Conservation (phyloP, 2,329 filamentous ascomycete species). For the Gnomoniopsis sp. region DNA sequence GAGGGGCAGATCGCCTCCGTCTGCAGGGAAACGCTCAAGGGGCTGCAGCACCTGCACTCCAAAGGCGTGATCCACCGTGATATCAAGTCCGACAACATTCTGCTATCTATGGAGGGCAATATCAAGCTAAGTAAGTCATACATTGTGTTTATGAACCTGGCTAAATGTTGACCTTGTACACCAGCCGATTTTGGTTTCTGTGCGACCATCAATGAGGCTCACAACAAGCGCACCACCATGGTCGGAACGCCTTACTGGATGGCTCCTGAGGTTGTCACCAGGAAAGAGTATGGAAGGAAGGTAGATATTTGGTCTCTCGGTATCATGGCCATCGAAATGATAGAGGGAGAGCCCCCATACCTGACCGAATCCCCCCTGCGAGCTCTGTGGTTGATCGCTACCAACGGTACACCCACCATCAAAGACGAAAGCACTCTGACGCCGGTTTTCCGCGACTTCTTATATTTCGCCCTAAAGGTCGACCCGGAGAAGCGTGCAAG, state of each 20-base stretch:
- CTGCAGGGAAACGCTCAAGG: conserved; percentile 87
- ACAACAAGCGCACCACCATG: conserved; percentile 98
- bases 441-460: conserved; percentile 81
- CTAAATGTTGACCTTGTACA: background rate
- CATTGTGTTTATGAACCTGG: conserved; percentile 7
- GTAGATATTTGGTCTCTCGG: conserved; percentile 98
- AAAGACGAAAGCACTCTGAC: conserved; percentile 87
- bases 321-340: conserved; percentile 99
- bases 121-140: conserved; percentile 86
- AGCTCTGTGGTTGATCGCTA: conserved; percentile 93
- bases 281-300: conserved; percentile 97
- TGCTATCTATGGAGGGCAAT: conserved; percentile 88
- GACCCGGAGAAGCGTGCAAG: conserved; percentile 96
- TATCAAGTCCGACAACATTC: conserved; percentile 98
- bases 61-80: conserved; percentile 98
- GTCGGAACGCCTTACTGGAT: conserved; percentile 99
- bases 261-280: conserved; percentile 95
- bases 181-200: conserved; percentile 97
- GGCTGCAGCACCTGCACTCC: conserved; percentile 91
- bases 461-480: conserved; percentile 90
- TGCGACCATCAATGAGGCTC: conserved; percentile 94
- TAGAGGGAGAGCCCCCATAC: conserved; percentile 96
- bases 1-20: conserved; percentile 96
- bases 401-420: conserved; percentile 90
- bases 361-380: conserved; percentile 91